phyloP scores from a whole-genome alignment of 371 early-diverging fungal genomes.

The Lichtheimia corymbifera region DNA sequence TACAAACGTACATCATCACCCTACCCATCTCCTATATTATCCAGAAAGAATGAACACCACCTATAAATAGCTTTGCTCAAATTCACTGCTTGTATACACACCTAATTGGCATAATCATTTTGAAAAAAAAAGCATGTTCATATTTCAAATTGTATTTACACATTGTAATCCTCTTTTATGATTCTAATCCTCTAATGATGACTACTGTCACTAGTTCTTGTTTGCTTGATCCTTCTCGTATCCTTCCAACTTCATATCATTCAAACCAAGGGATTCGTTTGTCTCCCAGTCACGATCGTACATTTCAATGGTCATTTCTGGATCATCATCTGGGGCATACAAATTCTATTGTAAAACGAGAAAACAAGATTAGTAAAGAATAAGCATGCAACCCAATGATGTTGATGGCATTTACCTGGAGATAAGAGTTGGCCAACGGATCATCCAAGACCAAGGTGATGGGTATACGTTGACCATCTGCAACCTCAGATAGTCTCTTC shows the following conservation, averaged over 20 bases:
- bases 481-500: slow-evolving; percentile 63
- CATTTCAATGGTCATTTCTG: slow-evolving; percentile 85
- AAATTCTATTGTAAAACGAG: slow-evolving; percentile 54
- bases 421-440: slow-evolving; percentile 86
- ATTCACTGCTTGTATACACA: too few relatives aligned
- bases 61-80: too few relatives aligned
- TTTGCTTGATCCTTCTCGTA: slow-evolving; percentile 28
- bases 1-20: too few relatives aligned
- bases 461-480: slow-evolving; percentile 61
- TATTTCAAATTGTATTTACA: too few relatives aligned
- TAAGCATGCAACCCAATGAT: neutral
- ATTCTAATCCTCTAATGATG: too few relatives aligned
- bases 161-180: too few relatives aligned
- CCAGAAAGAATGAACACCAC: too few relatives aligned
- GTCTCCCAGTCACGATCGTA: slow-evolving; percentile 88
- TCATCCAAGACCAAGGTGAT: slow-evolving; percentile 85
- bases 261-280: slow-evolving; percentile 86
- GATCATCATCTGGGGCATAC: slow-evolving; percentile 91
- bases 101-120: too few relatives aligned
- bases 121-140: too few relatives aligned
- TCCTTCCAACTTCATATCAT: slow-evolving; percentile 76
- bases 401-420: slow-evolving; percentile 41
- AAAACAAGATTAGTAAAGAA: neutral
- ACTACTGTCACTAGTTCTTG: too few relatives aligned
- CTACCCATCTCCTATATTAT: too few relatives aligned